Conservation (phyloP, 2,329 filamentous ascomycete species). For the Calonectria ilicicola region DNA sequence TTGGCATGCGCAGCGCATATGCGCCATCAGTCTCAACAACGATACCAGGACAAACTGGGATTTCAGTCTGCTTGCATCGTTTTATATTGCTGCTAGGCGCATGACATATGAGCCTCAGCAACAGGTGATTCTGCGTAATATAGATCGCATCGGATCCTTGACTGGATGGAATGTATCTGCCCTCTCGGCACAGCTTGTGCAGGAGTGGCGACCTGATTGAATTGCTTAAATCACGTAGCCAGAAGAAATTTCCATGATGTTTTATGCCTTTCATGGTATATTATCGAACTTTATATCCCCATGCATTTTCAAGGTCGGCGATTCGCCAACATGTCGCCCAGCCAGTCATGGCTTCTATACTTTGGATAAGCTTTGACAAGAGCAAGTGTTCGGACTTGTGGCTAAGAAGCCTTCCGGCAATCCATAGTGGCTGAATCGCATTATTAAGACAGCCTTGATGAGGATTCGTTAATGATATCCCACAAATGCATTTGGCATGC, state of each 20-base stretch:
- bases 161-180: conserved; percentile 55
- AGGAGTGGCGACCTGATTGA: conserved; percentile 44
- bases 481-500: conserved; percentile 68
- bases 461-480: conserved; percentile 66
- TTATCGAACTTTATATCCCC: conserved; percentile 51
- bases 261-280: background rate
- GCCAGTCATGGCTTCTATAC: conserved; percentile 64
- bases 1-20: conserved; percentile 62
- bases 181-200: conserved; percentile 39
- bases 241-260: background rate
- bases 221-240: conserved; percentile 1
- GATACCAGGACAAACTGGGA: conserved; percentile 60
- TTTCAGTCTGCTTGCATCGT: conserved; percentile 58
- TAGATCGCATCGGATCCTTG: conserved; percentile 51
- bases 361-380: conserved; percentile 57
- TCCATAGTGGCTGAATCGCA: conserved; percentile 68
- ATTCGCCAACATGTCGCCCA: conserved; percentile 68
- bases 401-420: conserved; percentile 66
- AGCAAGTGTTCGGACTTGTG: conserved; percentile 58
- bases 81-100: conserved; percentile 56
- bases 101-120: conserved; percentile 64
- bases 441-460: conserved; percentile 69
- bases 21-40: conserved; percentile 62
- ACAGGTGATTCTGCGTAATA: conserved; percentile 51
- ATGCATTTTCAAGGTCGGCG: conserved; percentile 58